These are phyloP conservation scores for Boletellus ananas DNA, from an alignment of 768 basidiomycete species.

Conservation along the genomic window DNA sequence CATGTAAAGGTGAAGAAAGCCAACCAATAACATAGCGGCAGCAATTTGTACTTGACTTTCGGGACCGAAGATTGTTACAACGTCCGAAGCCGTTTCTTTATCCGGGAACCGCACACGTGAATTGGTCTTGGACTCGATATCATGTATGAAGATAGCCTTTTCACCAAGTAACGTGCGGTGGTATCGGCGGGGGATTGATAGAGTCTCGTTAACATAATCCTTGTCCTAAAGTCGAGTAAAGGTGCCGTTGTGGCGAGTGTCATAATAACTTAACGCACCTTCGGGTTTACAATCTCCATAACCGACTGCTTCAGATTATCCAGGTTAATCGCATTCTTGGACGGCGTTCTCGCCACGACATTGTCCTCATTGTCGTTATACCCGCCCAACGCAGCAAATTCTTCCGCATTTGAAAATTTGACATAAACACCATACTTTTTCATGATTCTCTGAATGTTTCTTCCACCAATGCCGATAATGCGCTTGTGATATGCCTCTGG, in stretches of 20 bases:
- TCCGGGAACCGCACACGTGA: conserved; percentile 90
- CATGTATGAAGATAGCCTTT: conserved; percentile 94
- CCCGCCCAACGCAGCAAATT: conserved; percentile 91
- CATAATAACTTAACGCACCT: conserved; percentile 47
- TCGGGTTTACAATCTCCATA: conserved; percentile 96
- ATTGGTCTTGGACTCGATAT: conserved; percentile 96
- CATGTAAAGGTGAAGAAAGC: conserved; percentile 21
- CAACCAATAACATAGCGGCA: conserved; percentile 88
- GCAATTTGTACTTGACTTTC: conserved; percentile 97
- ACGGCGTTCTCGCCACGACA: conserved; percentile 95
- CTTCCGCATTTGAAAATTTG: conserved; percentile 97
- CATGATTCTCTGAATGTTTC: conserved; percentile 99
- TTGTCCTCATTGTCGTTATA: conserved; percentile 98
- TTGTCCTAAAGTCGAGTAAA: conserved; percentile 63
- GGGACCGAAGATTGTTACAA: conserved; percentile 94
- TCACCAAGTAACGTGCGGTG: conserved; percentile 94
- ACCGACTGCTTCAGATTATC: conserved; percentile 94
- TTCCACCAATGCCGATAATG: conserved; percentile 96
- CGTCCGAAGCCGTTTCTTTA: conserved; percentile 90
- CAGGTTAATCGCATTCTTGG: conserved; percentile 93
- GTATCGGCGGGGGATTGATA: conserved; percentile 91
- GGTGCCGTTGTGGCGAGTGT: neutral
- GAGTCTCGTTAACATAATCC: conserved; percentile 91
- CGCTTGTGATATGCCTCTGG: conserved; percentile 98
- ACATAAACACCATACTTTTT: conserved; percentile 99